Percentiles rank a stretch among this genome's conserved stretches.
phyloP scores from a whole-genome alignment of 139 green algal genomes.

The Chlorella sorokiniana region DNA sequence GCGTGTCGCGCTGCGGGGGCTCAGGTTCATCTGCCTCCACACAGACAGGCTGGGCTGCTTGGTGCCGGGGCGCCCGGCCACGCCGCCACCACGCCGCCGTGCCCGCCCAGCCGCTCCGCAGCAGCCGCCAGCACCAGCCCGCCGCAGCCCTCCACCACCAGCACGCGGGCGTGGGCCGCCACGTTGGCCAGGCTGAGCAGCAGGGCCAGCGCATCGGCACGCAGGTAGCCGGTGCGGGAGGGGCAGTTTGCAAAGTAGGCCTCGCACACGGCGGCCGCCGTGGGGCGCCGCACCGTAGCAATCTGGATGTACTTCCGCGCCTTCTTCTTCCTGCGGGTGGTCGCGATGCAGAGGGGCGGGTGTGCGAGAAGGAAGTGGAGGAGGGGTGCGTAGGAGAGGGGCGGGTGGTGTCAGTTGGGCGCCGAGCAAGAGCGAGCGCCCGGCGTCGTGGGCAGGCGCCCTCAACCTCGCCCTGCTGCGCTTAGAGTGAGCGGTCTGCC shows the following conservation, averaged over 20 bases:
- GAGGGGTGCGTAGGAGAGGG: not conserved
- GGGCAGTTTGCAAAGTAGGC: constrained; percentile 52
- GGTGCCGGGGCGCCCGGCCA: constrained; percentile 36
- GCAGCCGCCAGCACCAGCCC: constrained; percentile 73
- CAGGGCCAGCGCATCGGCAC: constrained; percentile 73
- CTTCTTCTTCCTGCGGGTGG: constrained; percentile 56
- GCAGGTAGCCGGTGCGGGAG: constrained; percentile 64
- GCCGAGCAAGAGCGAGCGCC: too few species aligned
- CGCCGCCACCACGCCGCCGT: constrained; percentile 56
- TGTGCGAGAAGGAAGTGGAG: not conserved
- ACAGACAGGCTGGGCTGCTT: constrained; percentile 32
- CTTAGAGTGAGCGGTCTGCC: too few species aligned
- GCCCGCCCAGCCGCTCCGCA: constrained; percentile 77
- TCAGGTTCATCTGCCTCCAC: constrained; percentile 61
- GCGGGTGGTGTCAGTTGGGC: too few species aligned
- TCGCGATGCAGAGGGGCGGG: too few species aligned
- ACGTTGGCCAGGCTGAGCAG: constrained; percentile 82
- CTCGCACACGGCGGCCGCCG: constrained; percentile 64
- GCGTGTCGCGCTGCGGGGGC: constrained; percentile 7
- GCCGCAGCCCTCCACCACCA: constrained; percentile 77
- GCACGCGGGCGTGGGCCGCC: constrained; percentile 54
- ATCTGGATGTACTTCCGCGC: constrained; percentile 59
- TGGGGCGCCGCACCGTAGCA: constrained; percentile 57
- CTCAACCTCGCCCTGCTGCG: too few species aligned
- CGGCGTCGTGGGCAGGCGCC: too few species aligned